Evolutionary conservation across 2,329 filamentous ascomycete species (phyloP), one percentile per base, ranked within the genome.

Genomic region (Aspergillus niger): DNA sequence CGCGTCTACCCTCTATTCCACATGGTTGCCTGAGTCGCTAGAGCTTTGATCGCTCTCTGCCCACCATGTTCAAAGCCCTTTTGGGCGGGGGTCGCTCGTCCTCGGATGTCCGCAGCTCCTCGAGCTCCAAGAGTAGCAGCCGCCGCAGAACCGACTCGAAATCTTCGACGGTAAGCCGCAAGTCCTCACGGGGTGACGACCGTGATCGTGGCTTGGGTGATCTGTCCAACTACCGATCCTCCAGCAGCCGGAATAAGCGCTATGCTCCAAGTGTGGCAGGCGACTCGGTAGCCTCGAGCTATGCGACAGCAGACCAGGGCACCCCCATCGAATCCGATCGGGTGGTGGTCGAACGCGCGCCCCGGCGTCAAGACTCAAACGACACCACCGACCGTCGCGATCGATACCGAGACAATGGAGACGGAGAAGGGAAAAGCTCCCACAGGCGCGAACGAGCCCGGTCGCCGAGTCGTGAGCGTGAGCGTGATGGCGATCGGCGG

Each of bases 171-270:
- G 70, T 72, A 49, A 74, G 72, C 62, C 75, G 72, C 66, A 79
- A 76, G 68, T 74, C 76, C 58, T 69, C 77, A 73, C 76, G 77
- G 73, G 75, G 75, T 77, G 78, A 80, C 75, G 78, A 80, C 74
- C 77, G 78, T 76, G 77, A 76, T 59, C 74, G 76, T 57, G 76
- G 73, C 59, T 67, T 77, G 65, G 74, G 71, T 56, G 74, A 76
- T 63, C 61, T 74, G 64, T 65, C 69, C 20, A 58, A 66, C 57
- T 72, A 73, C 57, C 56, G 69, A 47, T 65, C 69, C 8, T 67
- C 70, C 13, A 56, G 63, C 47, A 66, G 64, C 49, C 67, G 67
- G 51, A 71, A 63, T 63, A 67, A 56, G 63, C 71, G 70, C 48
- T 67, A 69, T 56, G 64, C 70, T 10, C 51, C 67, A 17, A 74